Evolutionary conservation across 176 grass and related monocot genomes (phyloP), one percentile per base, ranked within the genome.

Genomic region (Oryza meyeriana): DNA sequence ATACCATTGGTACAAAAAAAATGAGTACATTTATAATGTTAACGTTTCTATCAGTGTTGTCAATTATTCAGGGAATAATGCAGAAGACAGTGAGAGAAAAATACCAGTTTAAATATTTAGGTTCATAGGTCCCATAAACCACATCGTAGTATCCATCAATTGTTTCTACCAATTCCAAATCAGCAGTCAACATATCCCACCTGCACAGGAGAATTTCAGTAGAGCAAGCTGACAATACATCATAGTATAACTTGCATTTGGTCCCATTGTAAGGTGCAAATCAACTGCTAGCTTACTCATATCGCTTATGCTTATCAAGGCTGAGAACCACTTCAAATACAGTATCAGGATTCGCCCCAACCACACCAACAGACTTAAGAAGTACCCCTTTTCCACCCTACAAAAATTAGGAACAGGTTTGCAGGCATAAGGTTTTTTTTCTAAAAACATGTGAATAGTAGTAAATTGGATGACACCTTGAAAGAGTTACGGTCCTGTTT

Each of bases 171-270:
- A 93, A 75, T 78, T 95, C 95, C 79, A 98, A 85, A 80, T 98
- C 82, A 81, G 90, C 75, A 81, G 93, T 93, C 79, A 98, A 70
- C 87, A 91, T 87, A 93, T 98, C 95, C 95, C 95, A 98, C 75
- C 95, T 98, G 72, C 69, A 85, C 85, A 47, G 61, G 28, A 86
- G n/a, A 86, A 79, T 69, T 57, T 90, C 57, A 81, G 72, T 75
- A 61, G 25, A 73, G 33, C 40, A 72, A 73, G 61, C 0, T 58
- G 44, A 26, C 58, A 52, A 82, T 41, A n/a, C 40, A 72, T 79
- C 22, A 69, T 40, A 79, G 26, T 61, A 81, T 38, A 79, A 13
- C 33, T 62, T 68, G 63, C 48, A 18, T 63, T 41, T 84, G 11
- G 8, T 35, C 18, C 17, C 8, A 28, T 8, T 70, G 26, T 76